phyloP scores from a whole-genome alignment of 257 asterid species.

The Solanum phureja region DNA sequence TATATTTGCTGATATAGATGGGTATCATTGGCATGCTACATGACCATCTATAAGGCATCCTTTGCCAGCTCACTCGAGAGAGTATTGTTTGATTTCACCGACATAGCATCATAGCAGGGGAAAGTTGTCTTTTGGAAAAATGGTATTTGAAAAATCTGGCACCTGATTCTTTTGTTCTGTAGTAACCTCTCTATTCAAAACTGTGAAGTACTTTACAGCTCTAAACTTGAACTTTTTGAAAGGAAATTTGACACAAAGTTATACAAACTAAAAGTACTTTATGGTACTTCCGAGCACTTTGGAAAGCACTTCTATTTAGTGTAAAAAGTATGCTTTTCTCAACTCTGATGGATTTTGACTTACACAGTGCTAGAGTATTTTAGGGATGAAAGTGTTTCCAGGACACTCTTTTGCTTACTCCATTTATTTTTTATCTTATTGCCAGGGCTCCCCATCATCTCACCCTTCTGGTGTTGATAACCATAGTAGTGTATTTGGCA shows the following conservation, averaged over 20 bases:
- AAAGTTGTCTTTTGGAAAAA: background rate
- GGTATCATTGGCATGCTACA: background rate
- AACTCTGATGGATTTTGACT: background rate
- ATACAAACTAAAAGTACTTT: background rate
- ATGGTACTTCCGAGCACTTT: background rate
- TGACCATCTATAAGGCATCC: background rate
- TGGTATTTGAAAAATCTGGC: background rate
- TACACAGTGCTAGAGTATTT: background rate
- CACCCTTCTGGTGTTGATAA: slow-evolving; percentile 46
- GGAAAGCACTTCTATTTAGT: background rate
- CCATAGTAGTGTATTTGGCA: slow-evolving; percentile 66
- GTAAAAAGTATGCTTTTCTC: background rate
- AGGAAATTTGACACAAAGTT: background rate
- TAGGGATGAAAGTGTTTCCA: background rate
- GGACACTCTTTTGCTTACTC: background rate
- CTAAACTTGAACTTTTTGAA: background rate
- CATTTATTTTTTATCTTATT: slow-evolving; percentile 4
- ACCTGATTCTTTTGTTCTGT: background rate
- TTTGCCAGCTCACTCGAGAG: background rate
- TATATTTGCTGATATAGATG: background rate
- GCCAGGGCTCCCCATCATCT: slow-evolving; percentile 63
- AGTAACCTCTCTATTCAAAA: background rate
- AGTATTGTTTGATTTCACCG: background rate
- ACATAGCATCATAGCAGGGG: background rate
- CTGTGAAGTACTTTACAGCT: background rate